These are phyloP conservation scores for Fomitopsis palustris DNA, from an alignment of 1,284 basidiomycete genomes.

Conservation along the genomic window DNA sequence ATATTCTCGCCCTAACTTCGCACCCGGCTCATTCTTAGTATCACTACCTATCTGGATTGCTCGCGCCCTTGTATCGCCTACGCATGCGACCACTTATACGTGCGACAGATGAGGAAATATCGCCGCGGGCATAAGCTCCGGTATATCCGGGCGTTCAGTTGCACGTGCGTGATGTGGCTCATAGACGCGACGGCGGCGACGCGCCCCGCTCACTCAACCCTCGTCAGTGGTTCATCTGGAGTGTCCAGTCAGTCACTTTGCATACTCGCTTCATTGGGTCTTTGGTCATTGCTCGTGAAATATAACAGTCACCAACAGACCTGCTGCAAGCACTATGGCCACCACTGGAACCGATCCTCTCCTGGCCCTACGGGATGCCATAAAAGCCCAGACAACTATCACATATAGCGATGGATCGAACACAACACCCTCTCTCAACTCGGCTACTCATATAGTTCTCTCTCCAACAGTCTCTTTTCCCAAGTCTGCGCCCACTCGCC, in stretches of 20 bases:
- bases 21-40: too few species aligned
- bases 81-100: too few species aligned
- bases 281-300: neutral
- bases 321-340: neutral
- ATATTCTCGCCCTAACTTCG: too few species aligned
- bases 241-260: neutral
- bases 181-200: neutral
- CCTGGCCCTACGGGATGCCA: conserved; percentile 51
- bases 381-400: conserved; percentile 48
- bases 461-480: conserved; percentile 49
- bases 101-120: too few species aligned
- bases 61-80: too few species aligned
- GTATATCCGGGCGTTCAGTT: neutral
- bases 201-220: neutral
- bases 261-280: neutral
- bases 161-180: too few species aligned
- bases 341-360: conserved; percentile 45
- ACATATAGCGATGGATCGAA: conserved; percentile 39
- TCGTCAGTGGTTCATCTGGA: neutral
- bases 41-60: too few species aligned
- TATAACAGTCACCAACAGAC: neutral
- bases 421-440: conserved; percentile 16
- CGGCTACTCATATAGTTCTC: conserved; percentile 67
- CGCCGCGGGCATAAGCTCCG: neutral
- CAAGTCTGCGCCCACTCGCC: conserved; percentile 74